Percentiles rank a stretch among this genome's conserved stretches.
Conservation (phyloP, 371 early-diverging fungal genomes). For the Dichotomocladium elegans region DNA sequence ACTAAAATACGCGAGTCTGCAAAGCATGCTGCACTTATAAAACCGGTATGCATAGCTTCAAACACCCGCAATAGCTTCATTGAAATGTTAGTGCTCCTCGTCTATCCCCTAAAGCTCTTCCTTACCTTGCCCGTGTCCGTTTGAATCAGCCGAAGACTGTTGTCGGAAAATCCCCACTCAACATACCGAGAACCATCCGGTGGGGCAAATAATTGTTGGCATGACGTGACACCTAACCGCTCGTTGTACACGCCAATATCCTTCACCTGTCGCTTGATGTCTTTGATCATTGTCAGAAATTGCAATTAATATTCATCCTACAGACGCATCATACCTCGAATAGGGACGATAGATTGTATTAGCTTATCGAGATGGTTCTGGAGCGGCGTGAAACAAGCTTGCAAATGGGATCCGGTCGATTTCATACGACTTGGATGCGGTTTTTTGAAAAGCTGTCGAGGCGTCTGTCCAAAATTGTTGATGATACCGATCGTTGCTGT, state of each 20-base stretch:
- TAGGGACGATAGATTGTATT: slow-evolving; percentile 50
- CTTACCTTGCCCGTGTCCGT: slow-evolving; percentile 60
- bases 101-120: background rate
- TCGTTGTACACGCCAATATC: slow-evolving; percentile 48
- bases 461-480: slow-evolving; percentile 95
- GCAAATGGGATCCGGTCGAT: slow-evolving; percentile 29
- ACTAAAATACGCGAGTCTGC: slow-evolving; percentile 64
- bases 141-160: slow-evolving; percentile 58
- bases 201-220: slow-evolving; percentile 52
- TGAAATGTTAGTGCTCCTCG: background rate
- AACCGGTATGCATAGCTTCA: slow-evolving; percentile 71
- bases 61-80: slow-evolving; percentile 53
- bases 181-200: slow-evolving; percentile 58
- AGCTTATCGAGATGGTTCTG: slow-evolving; percentile 51
- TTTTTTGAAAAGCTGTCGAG: slow-evolving; percentile 76
- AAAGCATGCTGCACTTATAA: slow-evolving; percentile 63
- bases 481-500: slow-evolving; percentile 91
- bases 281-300: slow-evolving; percentile 13
- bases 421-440: slow-evolving; percentile 65
- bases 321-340: slow-evolving; percentile 39
- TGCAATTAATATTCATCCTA: background rate
- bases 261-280: slow-evolving; percentile 53
- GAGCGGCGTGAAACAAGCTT: slow-evolving; percentile 42
- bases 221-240: slow-evolving; percentile 44
- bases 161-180: slow-evolving; percentile 75